A percentile compares a stretch with the other conserved stretches of the same genome.
Evolutionary conservation across 176 grass and related monocot species (phyloP).

Genomic region (Triticum aestivum): DNA sequence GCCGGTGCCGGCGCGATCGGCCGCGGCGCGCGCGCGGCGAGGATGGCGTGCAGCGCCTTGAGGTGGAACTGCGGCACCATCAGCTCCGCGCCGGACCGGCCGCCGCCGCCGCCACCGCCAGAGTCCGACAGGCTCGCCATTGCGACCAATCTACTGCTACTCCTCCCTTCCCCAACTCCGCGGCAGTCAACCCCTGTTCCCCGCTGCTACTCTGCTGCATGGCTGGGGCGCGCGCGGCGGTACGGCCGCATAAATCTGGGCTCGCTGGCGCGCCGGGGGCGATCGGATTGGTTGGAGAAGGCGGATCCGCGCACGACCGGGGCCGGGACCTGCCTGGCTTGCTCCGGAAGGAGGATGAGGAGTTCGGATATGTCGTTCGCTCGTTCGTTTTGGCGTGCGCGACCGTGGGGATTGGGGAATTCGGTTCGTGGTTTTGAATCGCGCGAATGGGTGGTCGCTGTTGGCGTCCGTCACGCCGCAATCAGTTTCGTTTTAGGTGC

Average conservation of each 20-base stretch:
- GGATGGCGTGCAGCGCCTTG: slow-evolving; percentile 87
- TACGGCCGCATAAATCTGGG: slow-evolving; percentile 36
- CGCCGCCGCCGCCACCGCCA: neutral
- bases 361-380: neutral
- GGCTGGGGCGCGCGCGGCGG: slow-evolving; percentile 12
- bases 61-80: slow-evolving; percentile 82
- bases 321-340: neutral
- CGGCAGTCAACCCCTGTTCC: slow-evolving; percentile 29
- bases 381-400: neutral
- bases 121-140: slow-evolving; percentile 65
- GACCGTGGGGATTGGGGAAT: slow-evolving; percentile 22
- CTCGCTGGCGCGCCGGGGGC: neutral
- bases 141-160: neutral
- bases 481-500: neutral
- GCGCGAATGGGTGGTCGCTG: slow-evolving; percentile 48
- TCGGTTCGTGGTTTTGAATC: slow-evolving; percentile 38
- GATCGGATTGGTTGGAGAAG: slow-evolving; percentile 12
- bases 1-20: slow-evolving; percentile 2
- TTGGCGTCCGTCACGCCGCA: slow-evolving; percentile 14
- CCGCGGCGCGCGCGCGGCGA: slow-evolving; percentile 73
- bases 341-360: neutral
- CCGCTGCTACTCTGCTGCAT: slow-evolving; percentile 43
- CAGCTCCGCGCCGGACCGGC: slow-evolving; percentile 64
- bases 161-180: neutral
- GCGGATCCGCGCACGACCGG: slow-evolving; percentile 23